Base-by-base conservation (phyloP, 2,329 filamentous ascomycete species). In the Hymenoscyphus infarciens region DNA sequence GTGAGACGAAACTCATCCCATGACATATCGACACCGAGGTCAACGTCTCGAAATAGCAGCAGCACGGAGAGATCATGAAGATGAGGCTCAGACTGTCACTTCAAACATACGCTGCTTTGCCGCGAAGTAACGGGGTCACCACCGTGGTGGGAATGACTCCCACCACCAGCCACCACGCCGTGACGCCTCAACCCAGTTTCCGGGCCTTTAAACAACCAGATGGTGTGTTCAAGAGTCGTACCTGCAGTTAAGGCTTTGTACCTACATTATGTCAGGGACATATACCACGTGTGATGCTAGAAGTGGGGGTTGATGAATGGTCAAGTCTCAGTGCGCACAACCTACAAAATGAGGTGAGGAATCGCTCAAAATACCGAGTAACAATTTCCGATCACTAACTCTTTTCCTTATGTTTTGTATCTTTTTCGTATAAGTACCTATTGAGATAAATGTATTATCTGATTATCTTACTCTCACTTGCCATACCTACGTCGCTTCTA, bases 41-140 rank as follows among this genome's bases (percentile, higher is more conserved):
- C 35, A 11, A 16, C 53, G 3, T 29, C 25, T 33, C 15, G 13
- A 29, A 55, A 55, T 33, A 33, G 25, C 16, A 55, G 8, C 15
- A 33, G 19, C 29, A 33, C 53, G 29, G 5, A 29, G 53, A 31
- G 53, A 29, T 55, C 25, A 29, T 31, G 25, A 16, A 55, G 22
- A 33, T 55, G 53, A 55, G 53, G 25, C 25, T 55, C 53, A 33
- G 53, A 16, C 53, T 29, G 53, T 55, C 53, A 55, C 29, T 29
- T 55, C 52, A 11, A 55, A 5, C 29, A 33, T 31, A 29, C 13
- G 27, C 53, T 25, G 11, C 19, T 22, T 25, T 25, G 19, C 45
- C 45, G 45, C 45, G 19, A 49, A 49, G 19, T 49, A 19, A 3
- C 19, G 11, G 3, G 3, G 45, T 49, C 45, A 49, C 45, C 45